phyloP scores from a whole-genome alignment of 2,329 filamentous ascomycete genomes.

The Aspergillus melleus region DNA sequence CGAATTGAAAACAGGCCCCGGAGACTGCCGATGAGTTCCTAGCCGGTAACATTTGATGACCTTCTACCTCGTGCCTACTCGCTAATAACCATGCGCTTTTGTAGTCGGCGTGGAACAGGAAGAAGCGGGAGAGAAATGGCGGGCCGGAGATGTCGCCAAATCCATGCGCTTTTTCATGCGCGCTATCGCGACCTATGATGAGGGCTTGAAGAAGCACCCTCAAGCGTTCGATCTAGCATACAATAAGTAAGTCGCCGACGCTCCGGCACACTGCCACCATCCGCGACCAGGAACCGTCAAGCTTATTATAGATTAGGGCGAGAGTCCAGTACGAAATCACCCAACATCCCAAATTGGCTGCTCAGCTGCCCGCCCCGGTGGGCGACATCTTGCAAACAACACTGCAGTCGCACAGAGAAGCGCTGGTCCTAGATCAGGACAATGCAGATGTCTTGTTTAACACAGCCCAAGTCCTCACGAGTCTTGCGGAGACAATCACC shows the following conservation, averaged over 20 bases:
- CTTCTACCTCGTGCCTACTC: neutral
- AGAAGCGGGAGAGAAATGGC: conserved; percentile 73
- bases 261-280: neutral
- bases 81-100: neutral
- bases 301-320: conserved; percentile 50
- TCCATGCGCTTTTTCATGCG: conserved; percentile 59
- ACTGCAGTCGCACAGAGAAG: conserved; percentile 63
- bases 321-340: conserved; percentile 69
- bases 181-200: conserved; percentile 66
- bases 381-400: conserved; percentile 60
- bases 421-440: conserved; percentile 58
- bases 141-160: conserved; percentile 68
- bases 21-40: conserved; percentile 68
- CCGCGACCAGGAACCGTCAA: conserved; percentile 2
- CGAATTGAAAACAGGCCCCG: conserved; percentile 46
- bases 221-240: conserved; percentile 69
- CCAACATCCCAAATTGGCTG: conserved; percentile 63
- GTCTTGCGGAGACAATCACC: conserved; percentile 61
- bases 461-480: conserved; percentile 67
- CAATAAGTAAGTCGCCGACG: conserved; percentile 61
- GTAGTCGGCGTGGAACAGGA: conserved; percentile 66
- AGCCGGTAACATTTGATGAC: conserved; percentile 46
- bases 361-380: conserved; percentile 56
- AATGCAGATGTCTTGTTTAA: conserved; percentile 72
- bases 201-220: conserved; percentile 62